Evolutionary conservation across 1,284 basidiomycete species (phyloP), one percentile per base, ranked within the genome.

Genomic region (Ustilago sp.): DNA sequence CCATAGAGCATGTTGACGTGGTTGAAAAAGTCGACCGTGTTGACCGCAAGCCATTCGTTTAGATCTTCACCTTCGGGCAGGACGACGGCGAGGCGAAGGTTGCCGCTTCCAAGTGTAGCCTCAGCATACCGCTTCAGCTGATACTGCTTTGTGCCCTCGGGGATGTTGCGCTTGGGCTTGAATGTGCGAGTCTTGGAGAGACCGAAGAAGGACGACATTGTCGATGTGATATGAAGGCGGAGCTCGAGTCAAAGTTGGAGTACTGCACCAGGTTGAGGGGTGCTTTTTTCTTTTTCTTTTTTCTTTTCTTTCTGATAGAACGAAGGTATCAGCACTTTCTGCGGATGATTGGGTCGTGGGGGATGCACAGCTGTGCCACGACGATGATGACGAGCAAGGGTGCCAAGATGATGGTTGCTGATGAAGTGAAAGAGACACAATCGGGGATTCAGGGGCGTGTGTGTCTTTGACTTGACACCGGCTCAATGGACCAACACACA

Each of bases 81-180:
- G 13, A 81, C 64, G 13, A 86, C 84, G 4, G 84, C 84, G 9
- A 81, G 69, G 13, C 83, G 74, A 7, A 86, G 76, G 59, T 86
- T 86, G 57, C 84, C 84, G 48, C 77, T 80, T 13, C 96, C 95
- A 85, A 98, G 88, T 12, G 95, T 98, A 38, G 95, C 95, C 86
- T 98, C 95, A 13, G 95, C 95, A 87, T 98, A 98, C 87, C 96
- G 95, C 86, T 95, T 91, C 76, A 98, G 89, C 87, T 98, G 95
- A 87, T 95, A 97, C 86, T 97, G 95, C 87, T 96, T 97, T 38
- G 95, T 96, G 45, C 95, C 95, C 86, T 96, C 94, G 8, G 94
- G 93, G 32, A 95, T 92, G 87, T 97, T 95, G 88, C 94, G 94
- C 82, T 93, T 91, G 48, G 95, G 95, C 86, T 96, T 96, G 90